These are phyloP conservation scores for Fraxinus floribunda DNA, from an alignment of 305 asterid genomes.

Conservation along the genomic window DNA sequence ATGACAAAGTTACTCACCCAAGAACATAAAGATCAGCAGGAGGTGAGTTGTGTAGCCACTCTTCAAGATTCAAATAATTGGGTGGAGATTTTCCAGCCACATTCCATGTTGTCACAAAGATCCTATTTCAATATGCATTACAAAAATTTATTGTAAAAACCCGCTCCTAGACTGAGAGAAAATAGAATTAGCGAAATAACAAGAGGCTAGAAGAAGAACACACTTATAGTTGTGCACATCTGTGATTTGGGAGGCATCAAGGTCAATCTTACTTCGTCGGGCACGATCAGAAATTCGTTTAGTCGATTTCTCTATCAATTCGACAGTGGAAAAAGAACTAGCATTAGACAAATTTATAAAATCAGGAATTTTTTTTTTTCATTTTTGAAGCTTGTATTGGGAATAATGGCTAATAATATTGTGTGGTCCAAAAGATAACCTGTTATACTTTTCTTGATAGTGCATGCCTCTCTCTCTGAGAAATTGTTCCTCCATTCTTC, in stretches of 20 bases:
- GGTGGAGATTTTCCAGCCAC: constrained; percentile 96
- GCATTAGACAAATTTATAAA: constrained; percentile 1
- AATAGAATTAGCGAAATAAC: neutral
- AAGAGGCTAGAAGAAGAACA: constrained; percentile 10
- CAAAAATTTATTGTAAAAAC: neutral
- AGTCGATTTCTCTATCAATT: constrained; percentile 39
- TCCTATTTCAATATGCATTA: constrained; percentile 31
- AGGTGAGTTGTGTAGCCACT: constrained; percentile 86
- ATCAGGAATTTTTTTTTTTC: neutral
- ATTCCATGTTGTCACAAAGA: constrained; percentile 91
- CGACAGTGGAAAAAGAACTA: constrained; percentile 15
- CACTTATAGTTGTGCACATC: constrained; percentile 56
- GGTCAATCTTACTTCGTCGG: constrained; percentile 57
- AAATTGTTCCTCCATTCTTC: constrained; percentile 87
- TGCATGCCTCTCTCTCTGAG: constrained; percentile 75
- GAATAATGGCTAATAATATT: constrained; percentile 28
- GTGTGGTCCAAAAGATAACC: constrained; percentile 82
- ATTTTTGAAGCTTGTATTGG: constrained; percentile 12
- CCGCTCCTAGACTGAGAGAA: neutral
- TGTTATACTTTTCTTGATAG: constrained; percentile 86
- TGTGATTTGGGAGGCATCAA: constrained; percentile 59
- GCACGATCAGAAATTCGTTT: constrained; percentile 40
- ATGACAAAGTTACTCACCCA: constrained; percentile 53
- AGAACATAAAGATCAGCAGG: constrained; percentile 91
- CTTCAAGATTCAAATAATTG: constrained; percentile 64